Base-by-base conservation (phyloP, 129 eudicot genomes). In the Scalesia atractyloides region DNA sequence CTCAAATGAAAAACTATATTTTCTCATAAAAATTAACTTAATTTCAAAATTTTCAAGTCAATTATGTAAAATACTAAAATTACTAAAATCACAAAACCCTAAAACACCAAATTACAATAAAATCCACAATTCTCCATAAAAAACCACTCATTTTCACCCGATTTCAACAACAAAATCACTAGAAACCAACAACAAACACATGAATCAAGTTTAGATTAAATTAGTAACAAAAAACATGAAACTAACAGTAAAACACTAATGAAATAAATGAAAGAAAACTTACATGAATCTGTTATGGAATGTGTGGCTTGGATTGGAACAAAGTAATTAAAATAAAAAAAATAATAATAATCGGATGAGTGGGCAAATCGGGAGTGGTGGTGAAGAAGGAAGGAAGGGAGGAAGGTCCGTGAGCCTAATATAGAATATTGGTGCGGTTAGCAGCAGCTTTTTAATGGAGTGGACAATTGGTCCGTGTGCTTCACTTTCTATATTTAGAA, bases 401-500 rank as follows among this genome's bases (percentile, higher is more conserved):
- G 63, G 66, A 37, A 53, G 66, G 76, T 69, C 56, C 72, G 65
- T 51, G 72, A 77, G 64, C 13, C 39, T 20, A 70, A 69, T 70
- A 63, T 70, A 70, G 82, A 70, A 70, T 70, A 49, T 39, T 70
- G 76, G 72, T 78, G 77, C 76, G 66, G 34, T 53, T n/a, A n/a
- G n/a, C 60, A 15, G 64, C 59, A 66, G 37, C 73, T 75, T 66
- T 76, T 52, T 67, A 64, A 64, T 17, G 73, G 67, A 51, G 82
- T 59, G 71, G 77, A 78, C 77, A 71, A 78, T 64, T 64, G 82
- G 68, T 46, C 68, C 82, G 77, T 78, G 82, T 78, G 77, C 48
- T 70, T 52, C 33, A 52, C 77, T 70, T 78, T 78, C 82, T 78
- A 78, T 17, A 11, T 71, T 1, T 63, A 71, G 82, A 70, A 70